Evolutionary conservation across 2,329 filamentous ascomycete species (phyloP), one percentile per base, ranked within the genome.

Genomic region (Talaromyces amestolkiae): DNA sequence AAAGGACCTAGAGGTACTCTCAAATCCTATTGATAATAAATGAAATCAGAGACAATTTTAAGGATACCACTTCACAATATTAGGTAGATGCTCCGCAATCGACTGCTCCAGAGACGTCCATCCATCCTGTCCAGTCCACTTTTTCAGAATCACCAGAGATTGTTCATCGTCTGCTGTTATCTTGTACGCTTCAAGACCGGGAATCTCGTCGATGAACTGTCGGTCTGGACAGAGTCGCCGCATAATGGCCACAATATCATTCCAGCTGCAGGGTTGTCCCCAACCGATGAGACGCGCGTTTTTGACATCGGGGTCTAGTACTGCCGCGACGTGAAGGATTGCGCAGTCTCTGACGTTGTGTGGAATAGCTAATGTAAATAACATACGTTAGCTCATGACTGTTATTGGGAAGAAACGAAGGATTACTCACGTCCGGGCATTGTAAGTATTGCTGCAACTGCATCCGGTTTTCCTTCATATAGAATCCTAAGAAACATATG

Each of bases 271-370:
- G 54, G 47, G 35, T 43, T 59, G 27, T 33, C 62, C 62, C 62
- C 62, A 64, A 24, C 41, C 62, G 3, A 43, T 41, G 31, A 64
- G 41, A 15, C 33, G 41, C 41, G 41, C 39, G 17, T 64, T 64
- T 22, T 39, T 59, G 31, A 59, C 54, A 10, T 64, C 54, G 2
- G 62, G 43, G 22, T 64, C 62, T 31, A 64, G 43, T 5, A 64
- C 54, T 37, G 62, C 62, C 37, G 62, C 54, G 22, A 64, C 53
- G 15, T 64, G 62, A 13, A 64, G 43, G 17, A 59, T 41, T 2
- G 62, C 62, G 24, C 62, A 64, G 37, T 64, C 62, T 53, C 59
- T 64, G n/a, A 64, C 53, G 22, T 64, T 41, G 19, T 53, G 47
- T 17, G 27, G 58, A 41, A 59, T 51, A 58, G 19, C 54, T 64